A percentile compares a stretch with the other conserved stretches of the same genome.
Conservation (phyloP, 2,329 filamentous ascomycete species). For the Mycosphaerelloides madeirae region DNA sequence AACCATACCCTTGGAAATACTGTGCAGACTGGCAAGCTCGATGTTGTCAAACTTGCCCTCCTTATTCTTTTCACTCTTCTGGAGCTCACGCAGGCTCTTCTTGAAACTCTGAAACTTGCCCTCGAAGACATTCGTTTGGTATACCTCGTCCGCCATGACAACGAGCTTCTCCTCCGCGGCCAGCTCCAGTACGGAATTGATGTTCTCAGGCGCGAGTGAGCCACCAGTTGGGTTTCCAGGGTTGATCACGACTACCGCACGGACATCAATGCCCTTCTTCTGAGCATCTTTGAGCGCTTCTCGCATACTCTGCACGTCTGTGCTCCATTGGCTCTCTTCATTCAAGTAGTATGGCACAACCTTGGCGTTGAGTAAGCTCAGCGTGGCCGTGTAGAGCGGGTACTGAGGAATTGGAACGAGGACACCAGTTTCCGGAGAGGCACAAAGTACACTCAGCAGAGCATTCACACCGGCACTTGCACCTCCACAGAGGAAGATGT, state of each 20-base stretch:
- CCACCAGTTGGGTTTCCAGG: slow-evolving; percentile 96
- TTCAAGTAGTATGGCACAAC: slow-evolving; percentile 93
- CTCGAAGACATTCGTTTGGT: slow-evolving; percentile 97
- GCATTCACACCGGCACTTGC: slow-evolving; percentile 95
- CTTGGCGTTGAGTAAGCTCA: slow-evolving; percentile 76
- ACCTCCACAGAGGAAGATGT: slow-evolving; percentile 87
- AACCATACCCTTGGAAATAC: slow-evolving; percentile 95
- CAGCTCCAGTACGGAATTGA: slow-evolving; percentile 80
- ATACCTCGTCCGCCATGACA: slow-evolving; percentile 92
- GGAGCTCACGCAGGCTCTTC: slow-evolving; percentile 73
- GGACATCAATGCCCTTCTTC: slow-evolving; percentile 74
- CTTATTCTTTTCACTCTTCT: slow-evolving; percentile 57
- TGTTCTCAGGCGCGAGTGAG: slow-evolving; percentile 71
- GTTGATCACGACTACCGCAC: slow-evolving; percentile 95
- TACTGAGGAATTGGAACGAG: slow-evolving; percentile 97
- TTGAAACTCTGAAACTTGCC: slow-evolving; percentile 97
- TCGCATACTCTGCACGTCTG: slow-evolving; percentile 74
- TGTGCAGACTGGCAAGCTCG: slow-evolving; percentile 89
- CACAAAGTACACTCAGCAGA: slow-evolving; percentile 82
- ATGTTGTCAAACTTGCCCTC: slow-evolving; percentile 75
- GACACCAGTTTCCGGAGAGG: slow-evolving; percentile 69
- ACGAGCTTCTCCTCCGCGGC: slow-evolving; percentile 81
- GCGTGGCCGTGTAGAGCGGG: slow-evolving; percentile 90
- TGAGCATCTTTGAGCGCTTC: slow-evolving; percentile 67
- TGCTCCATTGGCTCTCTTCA: slow-evolving; percentile 81